Percentiles rank a stretch among this genome's conserved stretches.
phyloP scores from a whole-genome alignment of 2,329 filamentous ascomycete species.

The Arachnopeziza araneosa region DNA sequence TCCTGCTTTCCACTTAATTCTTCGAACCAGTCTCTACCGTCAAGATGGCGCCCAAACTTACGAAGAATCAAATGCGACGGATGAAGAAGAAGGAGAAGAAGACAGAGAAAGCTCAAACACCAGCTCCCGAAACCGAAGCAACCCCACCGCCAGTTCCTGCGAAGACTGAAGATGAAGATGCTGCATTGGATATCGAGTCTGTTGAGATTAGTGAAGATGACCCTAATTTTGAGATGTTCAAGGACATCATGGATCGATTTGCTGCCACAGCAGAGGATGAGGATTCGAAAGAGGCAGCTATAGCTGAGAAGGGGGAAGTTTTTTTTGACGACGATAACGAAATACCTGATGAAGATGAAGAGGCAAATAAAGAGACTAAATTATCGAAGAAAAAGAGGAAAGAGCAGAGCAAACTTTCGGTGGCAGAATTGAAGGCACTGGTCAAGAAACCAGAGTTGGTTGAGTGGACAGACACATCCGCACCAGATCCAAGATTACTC shows the following conservation, averaged over 20 bases:
- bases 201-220: conserved; percentile 59
- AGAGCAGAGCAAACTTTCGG: conserved; percentile 82
- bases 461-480: conserved; percentile 94
- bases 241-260: conserved; percentile 76
- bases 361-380: conserved; percentile 57
- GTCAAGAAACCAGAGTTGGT: conserved; percentile 90
- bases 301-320: conserved; percentile 75
- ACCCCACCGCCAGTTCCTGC: conserved; percentile 33
- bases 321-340: conserved; percentile 80
- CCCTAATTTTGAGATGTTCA: conserved; percentile 78
- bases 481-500: conserved; percentile 79
- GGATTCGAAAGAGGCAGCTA: conserved; percentile 58
- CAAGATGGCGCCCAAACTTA: conserved; percentile 68
- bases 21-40: not conserved
- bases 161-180: conserved; percentile 28
- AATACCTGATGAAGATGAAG: conserved; percentile 79
- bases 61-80: conserved; percentile 90
- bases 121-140: conserved; percentile 25
- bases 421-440: conserved; percentile 90
- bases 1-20: conserved; percentile 13
- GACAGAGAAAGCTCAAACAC: conserved; percentile 18
- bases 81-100: conserved; percentile 94
- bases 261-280: conserved; percentile 59
- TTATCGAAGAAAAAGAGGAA: conserved; percentile 95
- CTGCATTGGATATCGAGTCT: conserved; percentile 40